Conservation (phyloP, 208 protist genomes). For the Trypanosomatidae sp. region DNA sequence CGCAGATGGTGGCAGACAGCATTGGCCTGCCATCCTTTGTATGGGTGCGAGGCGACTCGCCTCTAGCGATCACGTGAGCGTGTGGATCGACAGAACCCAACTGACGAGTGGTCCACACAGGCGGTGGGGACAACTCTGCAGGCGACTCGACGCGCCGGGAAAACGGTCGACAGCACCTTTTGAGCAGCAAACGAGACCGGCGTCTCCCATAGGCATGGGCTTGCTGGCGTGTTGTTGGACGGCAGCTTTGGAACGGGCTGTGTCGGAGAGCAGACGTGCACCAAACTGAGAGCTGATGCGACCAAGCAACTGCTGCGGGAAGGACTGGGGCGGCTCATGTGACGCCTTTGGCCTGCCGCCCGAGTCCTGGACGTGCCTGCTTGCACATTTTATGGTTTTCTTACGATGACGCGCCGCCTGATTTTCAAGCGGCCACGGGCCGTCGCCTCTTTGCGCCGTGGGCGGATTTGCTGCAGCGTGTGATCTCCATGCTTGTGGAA, state of each 20-base stretch:
- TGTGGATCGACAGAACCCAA: conserved; percentile 12
- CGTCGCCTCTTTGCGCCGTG: background rate
- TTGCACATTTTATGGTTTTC: background rate
- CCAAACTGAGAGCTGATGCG: background rate
- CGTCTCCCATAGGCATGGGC: background rate
- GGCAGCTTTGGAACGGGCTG: background rate
- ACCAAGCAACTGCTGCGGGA: background rate
- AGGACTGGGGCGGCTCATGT: background rate
- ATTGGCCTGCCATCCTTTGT: background rate
- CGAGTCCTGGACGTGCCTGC: background rate
- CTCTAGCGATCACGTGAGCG: background rate
- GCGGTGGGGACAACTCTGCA: background rate
- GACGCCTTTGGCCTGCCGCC: background rate
- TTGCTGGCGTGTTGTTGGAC: background rate
- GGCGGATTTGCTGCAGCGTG: background rate
- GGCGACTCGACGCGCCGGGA: background rate
- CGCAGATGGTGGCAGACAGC: background rate
- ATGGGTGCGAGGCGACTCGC: background rate
- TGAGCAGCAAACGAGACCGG: background rate
- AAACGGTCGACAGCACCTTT: background rate
- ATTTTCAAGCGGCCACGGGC: background rate
- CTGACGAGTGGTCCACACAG: background rate
- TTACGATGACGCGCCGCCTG: background rate
- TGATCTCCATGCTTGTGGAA: background rate
- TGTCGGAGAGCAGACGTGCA: background rate